These are phyloP conservation scores for Boletus huronensis DNA, from an alignment of 768 basidiomycete genomes.

Conservation along the genomic window DNA sequence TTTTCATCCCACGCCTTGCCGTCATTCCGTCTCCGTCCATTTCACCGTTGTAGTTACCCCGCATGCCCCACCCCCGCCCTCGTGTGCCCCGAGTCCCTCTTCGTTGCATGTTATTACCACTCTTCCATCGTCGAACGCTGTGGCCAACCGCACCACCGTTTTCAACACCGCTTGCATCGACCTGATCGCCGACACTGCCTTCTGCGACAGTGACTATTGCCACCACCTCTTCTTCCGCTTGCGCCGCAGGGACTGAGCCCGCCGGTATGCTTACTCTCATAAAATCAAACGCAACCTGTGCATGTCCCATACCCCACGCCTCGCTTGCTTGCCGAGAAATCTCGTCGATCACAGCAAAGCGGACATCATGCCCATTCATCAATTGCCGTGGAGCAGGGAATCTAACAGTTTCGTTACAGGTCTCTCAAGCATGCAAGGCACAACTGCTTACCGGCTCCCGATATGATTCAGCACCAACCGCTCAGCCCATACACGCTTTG, in stretches of 20 bases:
- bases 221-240: not conserved
- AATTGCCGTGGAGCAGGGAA: slow-evolving; percentile 49
- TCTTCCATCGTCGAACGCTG: not conserved
- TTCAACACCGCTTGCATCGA: not conserved
- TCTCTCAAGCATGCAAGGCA: not conserved
- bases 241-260: not conserved
- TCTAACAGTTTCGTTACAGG: slow-evolving; percentile 28
- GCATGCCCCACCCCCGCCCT: not conserved
- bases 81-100: not conserved
- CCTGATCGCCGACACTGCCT: not conserved
- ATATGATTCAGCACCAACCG: slow-evolving; percentile 76
- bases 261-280: slow-evolving; percentile 43
- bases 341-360: slow-evolving; percentile 51
- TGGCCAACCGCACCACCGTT: not conserved
- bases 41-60: not conserved
- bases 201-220: not conserved
- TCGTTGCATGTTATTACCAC: too few species aligned
- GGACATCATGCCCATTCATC: slow-evolving; percentile 28
- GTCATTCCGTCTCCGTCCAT: not conserved
- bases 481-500: slow-evolving; percentile 55
- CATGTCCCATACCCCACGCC: slow-evolving; percentile 51
- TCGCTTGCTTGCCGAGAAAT: slow-evolving; percentile 60
- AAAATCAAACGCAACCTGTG: slow-evolving; percentile 56
- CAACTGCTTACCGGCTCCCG: slow-evolving; percentile 50
- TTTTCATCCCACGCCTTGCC: not conserved